A percentile compares a stretch with the other conserved stretches of the same genome.
Conservation (phyloP, 2,329 filamentous ascomycete species). For the Pseudocercospora musae region DNA sequence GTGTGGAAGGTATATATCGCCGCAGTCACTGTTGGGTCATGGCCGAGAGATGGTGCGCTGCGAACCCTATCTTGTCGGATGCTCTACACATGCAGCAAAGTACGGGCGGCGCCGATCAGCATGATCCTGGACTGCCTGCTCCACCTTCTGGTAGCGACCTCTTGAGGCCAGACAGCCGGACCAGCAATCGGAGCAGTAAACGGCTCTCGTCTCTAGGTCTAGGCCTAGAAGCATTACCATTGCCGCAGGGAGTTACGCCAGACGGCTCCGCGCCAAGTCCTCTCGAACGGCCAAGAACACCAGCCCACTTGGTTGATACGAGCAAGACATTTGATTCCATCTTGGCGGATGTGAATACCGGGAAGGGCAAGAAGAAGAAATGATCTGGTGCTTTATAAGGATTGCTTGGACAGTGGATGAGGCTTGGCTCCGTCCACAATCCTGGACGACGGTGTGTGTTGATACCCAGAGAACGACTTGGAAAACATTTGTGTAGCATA, state of each 20-base stretch:
- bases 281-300: slow-evolving; percentile 29
- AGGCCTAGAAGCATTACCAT: slow-evolving; percentile 46
- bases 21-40: slow-evolving; percentile 67
- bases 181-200: slow-evolving; percentile 29
- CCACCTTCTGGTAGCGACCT: slow-evolving; percentile 18
- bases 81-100: slow-evolving; percentile 28
- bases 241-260: slow-evolving; percentile 44
- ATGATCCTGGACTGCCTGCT: slow-evolving; percentile 20
- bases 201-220: slow-evolving; percentile 45
- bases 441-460: background rate
- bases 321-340: slow-evolving; percentile 51
- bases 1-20: slow-evolving; percentile 65
- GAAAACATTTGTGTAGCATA: background rate
- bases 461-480: background rate
- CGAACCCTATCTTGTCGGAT: slow-evolving; percentile 34
- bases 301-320: slow-evolving; percentile 33
- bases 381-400: slow-evolving; percentile 3
- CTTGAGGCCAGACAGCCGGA: slow-evolving; percentile 20
- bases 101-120: slow-evolving; percentile 4
- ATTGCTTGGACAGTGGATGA: background rate
- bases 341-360: slow-evolving; percentile 32
- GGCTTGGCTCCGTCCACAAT: background rate
- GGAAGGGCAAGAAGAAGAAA: slow-evolving; percentile 32
- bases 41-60: slow-evolving; percentile 59
- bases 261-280: slow-evolving; percentile 25